Conservation (phyloP, 2,329 filamentous ascomycete genomes). For the Bretziella fagacearum region DNA sequence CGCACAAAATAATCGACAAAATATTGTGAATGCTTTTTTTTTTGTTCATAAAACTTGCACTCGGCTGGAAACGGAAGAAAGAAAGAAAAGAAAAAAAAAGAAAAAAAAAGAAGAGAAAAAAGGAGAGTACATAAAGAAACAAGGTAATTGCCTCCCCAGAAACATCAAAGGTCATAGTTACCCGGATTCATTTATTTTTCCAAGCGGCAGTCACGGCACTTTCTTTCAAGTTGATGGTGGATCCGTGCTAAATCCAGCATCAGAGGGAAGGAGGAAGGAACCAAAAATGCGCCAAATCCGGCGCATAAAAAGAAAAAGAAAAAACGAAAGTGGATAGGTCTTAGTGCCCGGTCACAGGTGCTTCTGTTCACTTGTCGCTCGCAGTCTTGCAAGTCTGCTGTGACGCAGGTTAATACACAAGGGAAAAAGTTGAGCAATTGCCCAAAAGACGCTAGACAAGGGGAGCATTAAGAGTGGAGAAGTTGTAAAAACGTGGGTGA, state of each 20-base stretch:
- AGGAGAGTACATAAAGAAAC: neutral
- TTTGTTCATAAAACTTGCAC: neutral
- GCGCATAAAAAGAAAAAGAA: too few species aligned
- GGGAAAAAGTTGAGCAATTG: neutral
- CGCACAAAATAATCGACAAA: too few species aligned
- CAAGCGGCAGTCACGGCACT: conserved; percentile 1
- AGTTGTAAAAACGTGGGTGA: too few species aligned
- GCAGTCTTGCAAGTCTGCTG: neutral
- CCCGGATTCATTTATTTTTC: neutral
- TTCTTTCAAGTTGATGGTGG: neutral
- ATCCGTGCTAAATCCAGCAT: neutral
- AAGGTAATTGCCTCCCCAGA: neutral
- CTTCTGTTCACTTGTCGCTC: neutral
- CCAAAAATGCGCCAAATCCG: neutral
- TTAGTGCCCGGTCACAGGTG: neutral
- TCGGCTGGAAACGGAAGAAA: neutral
- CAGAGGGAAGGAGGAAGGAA: neutral
- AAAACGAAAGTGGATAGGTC: too few species aligned
- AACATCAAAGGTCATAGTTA: neutral
- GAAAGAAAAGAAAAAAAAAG: neutral
- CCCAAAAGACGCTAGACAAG: too few species aligned
- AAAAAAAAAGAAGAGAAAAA: neutral
- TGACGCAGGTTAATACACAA: conserved; percentile 1
- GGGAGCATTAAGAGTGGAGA: too few species aligned
- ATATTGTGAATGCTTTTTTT: too few species aligned